These are phyloP conservation scores for Plasmodium billcollinsi DNA, from an alignment of 169 alveolate species.

Conservation along the genomic window DNA sequence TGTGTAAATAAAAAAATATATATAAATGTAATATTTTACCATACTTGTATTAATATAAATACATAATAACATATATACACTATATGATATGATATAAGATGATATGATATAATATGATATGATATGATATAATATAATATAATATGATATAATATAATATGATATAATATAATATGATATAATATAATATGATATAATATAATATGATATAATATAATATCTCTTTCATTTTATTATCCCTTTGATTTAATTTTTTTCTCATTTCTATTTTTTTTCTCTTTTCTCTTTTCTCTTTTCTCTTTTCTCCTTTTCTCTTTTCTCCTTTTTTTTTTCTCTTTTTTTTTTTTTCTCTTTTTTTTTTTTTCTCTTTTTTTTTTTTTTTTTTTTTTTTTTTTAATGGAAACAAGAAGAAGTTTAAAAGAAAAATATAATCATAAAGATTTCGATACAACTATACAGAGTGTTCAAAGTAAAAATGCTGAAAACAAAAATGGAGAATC, in stretches of 20 bases:
- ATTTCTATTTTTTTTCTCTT: background rate
- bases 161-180: too few species aligned
- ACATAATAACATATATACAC: too few species aligned
- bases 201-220: too few species aligned
- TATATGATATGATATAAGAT: too few species aligned
- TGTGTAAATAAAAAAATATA: too few species aligned
- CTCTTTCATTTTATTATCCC: background rate
- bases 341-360: background rate
- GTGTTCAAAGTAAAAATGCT: background rate
- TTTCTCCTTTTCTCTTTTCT: background rate
- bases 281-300: background rate
- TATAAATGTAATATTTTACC: too few species aligned
- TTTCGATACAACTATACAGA: background rate
- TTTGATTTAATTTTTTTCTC: background rate
- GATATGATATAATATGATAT: too few species aligned
- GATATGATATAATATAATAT: too few species aligned
- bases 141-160: too few species aligned
- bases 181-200: too few species aligned
- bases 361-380: background rate
- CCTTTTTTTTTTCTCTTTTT: background rate
- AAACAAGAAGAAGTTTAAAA: slow-evolving; percentile 38
- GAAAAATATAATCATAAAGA: slow-evolving; percentile 4
- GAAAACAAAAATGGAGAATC: background rate
- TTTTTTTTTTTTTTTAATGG: slow-evolving; percentile 19
- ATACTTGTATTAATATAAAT: too few species aligned